These are phyloP conservation scores for Colletotrichum sp. DNA, from an alignment of 2,329 filamentous ascomycete species.

Conservation along the genomic window DNA sequence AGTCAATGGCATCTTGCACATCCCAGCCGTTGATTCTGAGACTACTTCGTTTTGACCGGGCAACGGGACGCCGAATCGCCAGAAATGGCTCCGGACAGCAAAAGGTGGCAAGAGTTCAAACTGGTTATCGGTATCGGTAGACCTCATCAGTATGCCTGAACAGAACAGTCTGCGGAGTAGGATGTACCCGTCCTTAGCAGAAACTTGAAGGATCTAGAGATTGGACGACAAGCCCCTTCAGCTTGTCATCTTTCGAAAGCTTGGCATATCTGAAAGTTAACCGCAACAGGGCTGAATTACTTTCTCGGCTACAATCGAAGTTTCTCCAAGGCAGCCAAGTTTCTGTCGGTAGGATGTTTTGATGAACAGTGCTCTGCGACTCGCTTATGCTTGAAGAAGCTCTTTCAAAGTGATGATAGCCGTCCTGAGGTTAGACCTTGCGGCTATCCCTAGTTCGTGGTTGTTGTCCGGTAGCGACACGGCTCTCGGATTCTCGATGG, in stretches of 20 bases:
- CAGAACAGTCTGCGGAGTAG: background rate
- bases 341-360: background rate
- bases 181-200: background rate
- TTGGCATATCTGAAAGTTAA: background rate
- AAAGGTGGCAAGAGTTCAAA: background rate
- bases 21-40: background rate
- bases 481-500: background rate
- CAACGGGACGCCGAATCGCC: fast-evolving
- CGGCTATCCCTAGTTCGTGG: background rate
- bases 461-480: background rate
- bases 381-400: background rate
- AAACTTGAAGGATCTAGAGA: background rate
- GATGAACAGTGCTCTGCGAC: background rate
- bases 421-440: background rate
- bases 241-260: background rate
- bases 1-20: background rate
- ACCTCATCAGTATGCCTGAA: background rate
- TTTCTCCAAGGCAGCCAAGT: background rate
- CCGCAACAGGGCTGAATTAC: background rate
- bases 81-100: background rate
- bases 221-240: background rate
- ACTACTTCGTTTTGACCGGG: fast-evolving
- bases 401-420: background rate
- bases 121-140: background rate
- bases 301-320: background rate